Evolutionary conservation across 768 basidiomycete genomes (phyloP).

Genomic region (Porpolomopsis calyptriformis): DNA sequence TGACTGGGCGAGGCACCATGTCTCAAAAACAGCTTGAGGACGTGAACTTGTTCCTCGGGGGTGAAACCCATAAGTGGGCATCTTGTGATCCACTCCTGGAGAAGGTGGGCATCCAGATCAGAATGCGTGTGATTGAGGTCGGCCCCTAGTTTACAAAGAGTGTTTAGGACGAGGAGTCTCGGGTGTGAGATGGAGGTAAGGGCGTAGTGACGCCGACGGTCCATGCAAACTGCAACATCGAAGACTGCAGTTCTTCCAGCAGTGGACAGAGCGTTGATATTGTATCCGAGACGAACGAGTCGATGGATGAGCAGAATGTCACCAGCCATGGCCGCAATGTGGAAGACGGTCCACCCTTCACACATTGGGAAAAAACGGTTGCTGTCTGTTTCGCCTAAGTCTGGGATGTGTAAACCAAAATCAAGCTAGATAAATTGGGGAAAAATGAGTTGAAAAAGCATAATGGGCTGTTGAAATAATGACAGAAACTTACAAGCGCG

Average conservation of each 20-base stretch:
- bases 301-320: not conserved
- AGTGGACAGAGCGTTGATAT: not conserved
- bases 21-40: not conserved
- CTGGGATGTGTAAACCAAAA: not conserved
- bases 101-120: not conserved
- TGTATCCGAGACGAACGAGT: not conserved
- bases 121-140: not conserved
- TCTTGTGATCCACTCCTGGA: not conserved
- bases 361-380: not conserved
- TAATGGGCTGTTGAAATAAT: not conserved
- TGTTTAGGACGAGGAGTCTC: not conserved
- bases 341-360: not conserved
- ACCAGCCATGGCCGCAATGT: not conserved
- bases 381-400: not conserved
- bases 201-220: no score
- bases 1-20: not conserved
- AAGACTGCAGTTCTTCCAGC: not conserved
- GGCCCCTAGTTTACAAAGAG: not conserved
- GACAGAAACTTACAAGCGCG: not conserved
- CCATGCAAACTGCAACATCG: no score
- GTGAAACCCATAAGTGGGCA: not conserved
- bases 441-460: not conserved
- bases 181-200: not conserved
- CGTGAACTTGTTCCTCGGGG: no score
- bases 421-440: conserved; percentile 1